Evolutionary conservation across 805 yeast species (phyloP).

Genomic region (Middelhovenomyces tepae): DNA sequence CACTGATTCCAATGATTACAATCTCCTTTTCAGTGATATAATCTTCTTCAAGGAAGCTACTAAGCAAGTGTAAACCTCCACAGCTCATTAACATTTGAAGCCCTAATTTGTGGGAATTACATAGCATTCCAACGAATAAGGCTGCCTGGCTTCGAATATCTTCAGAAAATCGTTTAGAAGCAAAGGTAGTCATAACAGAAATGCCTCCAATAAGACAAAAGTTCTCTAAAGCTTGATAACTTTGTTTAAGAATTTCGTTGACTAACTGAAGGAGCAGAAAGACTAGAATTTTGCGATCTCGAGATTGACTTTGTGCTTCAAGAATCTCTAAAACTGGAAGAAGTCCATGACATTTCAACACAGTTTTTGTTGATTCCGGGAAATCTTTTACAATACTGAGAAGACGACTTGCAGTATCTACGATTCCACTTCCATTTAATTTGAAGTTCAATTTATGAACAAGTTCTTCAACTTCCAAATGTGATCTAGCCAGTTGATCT

Average conservation of each 20-base stretch:
- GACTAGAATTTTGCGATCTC: slow-evolving; percentile 1
- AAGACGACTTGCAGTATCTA: neutral
- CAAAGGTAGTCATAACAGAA: slow-evolving; percentile 15
- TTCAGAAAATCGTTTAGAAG: slow-evolving; percentile 10
- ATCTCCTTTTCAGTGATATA: slow-evolving; percentile 33
- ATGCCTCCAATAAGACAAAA: slow-evolving; percentile 20
- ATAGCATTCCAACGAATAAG: slow-evolving; percentile 14
- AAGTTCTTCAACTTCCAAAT: slow-evolving; percentile 4
- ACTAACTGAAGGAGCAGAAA: slow-evolving; percentile 9
- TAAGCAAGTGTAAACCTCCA: slow-evolving; percentile 38
- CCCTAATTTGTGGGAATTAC: slow-evolving; percentile 27
- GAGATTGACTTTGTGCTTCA: slow-evolving; percentile 9
- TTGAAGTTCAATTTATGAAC: slow-evolving; percentile 4
- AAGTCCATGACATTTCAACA: slow-evolving; percentile 17
- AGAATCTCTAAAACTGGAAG: slow-evolving; percentile 17
- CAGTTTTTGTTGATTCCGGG: slow-evolving; percentile 13
- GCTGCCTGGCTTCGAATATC: slow-evolving; percentile 16
- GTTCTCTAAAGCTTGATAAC: slow-evolving; percentile 13
- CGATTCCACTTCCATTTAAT: slow-evolving; percentile 5
- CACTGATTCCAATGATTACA: slow-evolving; percentile 35
- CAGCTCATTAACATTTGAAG: slow-evolving; percentile 39
- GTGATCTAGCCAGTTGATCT: slow-evolving; percentile 10
- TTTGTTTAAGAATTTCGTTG: slow-evolving; percentile 6
- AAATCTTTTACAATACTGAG: slow-evolving; percentile 6
- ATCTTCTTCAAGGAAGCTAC: slow-evolving; percentile 40